Percentiles rank a stretch among this genome's conserved stretches.
These are phyloP conservation scores for Fragosphaeria purpurea DNA, from an alignment of 2,329 filamentous ascomycete species.

Conservation along the genomic window DNA sequence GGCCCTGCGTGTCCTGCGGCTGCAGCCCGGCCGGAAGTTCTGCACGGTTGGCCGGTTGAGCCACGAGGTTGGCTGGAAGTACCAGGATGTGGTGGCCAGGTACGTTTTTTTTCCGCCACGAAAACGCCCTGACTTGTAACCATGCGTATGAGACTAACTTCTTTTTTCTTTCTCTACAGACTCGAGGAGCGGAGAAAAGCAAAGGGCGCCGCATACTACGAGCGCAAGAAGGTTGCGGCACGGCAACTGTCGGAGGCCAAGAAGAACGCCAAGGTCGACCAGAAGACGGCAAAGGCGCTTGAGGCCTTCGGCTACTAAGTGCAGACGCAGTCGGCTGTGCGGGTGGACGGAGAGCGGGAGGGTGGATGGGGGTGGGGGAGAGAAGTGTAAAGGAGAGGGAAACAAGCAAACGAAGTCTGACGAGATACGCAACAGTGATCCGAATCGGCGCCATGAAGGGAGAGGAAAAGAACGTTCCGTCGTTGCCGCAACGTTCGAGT, in stretches of 20 bases:
- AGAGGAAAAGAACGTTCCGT: too few relatives aligned
- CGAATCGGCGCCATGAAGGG: too few relatives aligned
- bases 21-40: slow-evolving; percentile 99
- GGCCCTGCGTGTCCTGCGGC: slow-evolving; percentile 87
- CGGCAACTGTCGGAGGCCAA: slow-evolving; percentile 86
- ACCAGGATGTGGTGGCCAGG: slow-evolving; percentile 98
- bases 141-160: too few relatives aligned
- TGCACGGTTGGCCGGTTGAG: slow-evolving; percentile 96
- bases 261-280: slow-evolving; percentile 80
- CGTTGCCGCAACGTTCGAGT: too few relatives aligned
- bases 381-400: not conserved
- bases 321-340: not conserved
- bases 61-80: slow-evolving; percentile 99
- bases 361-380: not conserved
- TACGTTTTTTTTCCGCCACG: slow-evolving; percentile 41
- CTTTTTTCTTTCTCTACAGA: slow-evolving; percentile 42
- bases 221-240: slow-evolving; percentile 96
- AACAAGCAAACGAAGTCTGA: not conserved
- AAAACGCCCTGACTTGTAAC: too few relatives aligned
- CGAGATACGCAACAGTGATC: too few relatives aligned
- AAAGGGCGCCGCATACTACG: slow-evolving; percentile 98
- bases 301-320: slow-evolving; percentile 82
- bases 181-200: slow-evolving; percentile 99
- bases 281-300: slow-evolving; percentile 80
- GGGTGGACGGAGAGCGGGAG: not conserved